Evolutionary conservation across 2,329 filamentous ascomycete genomes (phyloP).

Genomic region (Acrocalymma vagum): DNA sequence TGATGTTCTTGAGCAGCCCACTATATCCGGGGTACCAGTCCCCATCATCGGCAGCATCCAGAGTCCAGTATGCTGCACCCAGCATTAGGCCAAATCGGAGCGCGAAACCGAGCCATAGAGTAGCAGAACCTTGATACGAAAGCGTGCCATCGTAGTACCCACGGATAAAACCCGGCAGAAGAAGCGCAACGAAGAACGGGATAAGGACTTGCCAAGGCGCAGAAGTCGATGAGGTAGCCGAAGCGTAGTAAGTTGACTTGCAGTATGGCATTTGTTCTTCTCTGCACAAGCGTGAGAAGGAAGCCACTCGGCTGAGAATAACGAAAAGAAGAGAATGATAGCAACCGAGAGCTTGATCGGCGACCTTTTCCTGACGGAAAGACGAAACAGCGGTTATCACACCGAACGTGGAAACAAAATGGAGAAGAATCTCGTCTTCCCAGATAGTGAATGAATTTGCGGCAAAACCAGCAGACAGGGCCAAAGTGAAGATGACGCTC

Average conservation of each 20-base stretch:
- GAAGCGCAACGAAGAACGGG: constrained; percentile 75
- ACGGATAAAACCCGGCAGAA: constrained; percentile 78
- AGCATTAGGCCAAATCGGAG: constrained; percentile 80
- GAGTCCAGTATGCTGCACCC: constrained; percentile 82
- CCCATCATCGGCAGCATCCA: constrained; percentile 88
- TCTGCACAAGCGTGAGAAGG: constrained; percentile 89
- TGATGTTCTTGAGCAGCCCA: constrained; percentile 72
- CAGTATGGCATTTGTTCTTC: constrained; percentile 99
- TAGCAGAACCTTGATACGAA: constrained; percentile 87
- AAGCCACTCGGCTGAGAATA: constrained; percentile 78
- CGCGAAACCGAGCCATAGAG: constrained; percentile 82
- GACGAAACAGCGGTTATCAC: constrained; percentile 77
- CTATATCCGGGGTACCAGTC: constrained; percentile 73
- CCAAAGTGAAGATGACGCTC: constrained; percentile 79
- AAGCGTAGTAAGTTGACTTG: constrained; percentile 94
- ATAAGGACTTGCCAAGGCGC: constrained; percentile 88
- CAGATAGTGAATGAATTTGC: constrained; percentile 99
- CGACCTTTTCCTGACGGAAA: constrained; percentile 71
- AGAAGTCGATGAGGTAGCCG: constrained; percentile 88
- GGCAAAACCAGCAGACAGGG: constrained; percentile 91
- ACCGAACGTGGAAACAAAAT: constrained; percentile 90
- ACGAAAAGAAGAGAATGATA: constrained; percentile 89
- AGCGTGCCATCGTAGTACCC: constrained; percentile 82
- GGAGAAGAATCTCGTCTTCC: constrained; percentile 94
- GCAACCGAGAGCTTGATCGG: constrained; percentile 77